phyloP scores from a whole-genome alignment of 768 basidiomycete species.

The Phylloporus sp. region DNA sequence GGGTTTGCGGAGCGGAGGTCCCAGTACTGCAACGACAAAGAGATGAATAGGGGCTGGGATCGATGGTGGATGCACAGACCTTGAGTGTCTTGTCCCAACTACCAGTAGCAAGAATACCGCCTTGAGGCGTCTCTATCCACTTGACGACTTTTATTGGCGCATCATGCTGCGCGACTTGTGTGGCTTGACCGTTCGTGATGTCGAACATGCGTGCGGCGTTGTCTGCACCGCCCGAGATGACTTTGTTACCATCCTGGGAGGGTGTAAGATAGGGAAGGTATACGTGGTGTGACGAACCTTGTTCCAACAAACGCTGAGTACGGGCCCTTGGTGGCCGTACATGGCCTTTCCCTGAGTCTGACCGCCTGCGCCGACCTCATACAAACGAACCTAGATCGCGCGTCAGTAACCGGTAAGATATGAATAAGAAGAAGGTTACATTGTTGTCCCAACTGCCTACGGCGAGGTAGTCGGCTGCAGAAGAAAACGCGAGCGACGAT shows the following conservation, averaged over 20 bases:
- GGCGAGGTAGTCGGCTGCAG: slow-evolving; percentile 83
- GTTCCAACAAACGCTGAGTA: slow-evolving; percentile 86
- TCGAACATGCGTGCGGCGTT: slow-evolving; percentile 95
- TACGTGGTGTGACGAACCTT: slow-evolving; percentile 46
- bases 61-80: slow-evolving; percentile 39
- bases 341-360: slow-evolving; percentile 87
- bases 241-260: slow-evolving; percentile 80
- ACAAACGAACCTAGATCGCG: slow-evolving; percentile 72
- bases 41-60: not conserved
- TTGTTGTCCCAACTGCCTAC: slow-evolving; percentile 95
- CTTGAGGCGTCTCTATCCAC: slow-evolving; percentile 74
- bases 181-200: slow-evolving; percentile 72
- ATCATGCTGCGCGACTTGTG: slow-evolving; percentile 88
- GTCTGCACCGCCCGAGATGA: slow-evolving; percentile 91
- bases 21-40: slow-evolving; percentile 70
- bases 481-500: slow-evolving; percentile 79
- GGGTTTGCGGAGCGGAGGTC: slow-evolving; percentile 77
- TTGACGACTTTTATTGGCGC: slow-evolving; percentile 80
- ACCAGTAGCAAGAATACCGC: slow-evolving; percentile 82
- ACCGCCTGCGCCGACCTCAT: slow-evolving; percentile 79
- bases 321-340: slow-evolving; percentile 89
- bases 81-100: slow-evolving; percentile 99
- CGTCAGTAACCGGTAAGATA: slow-evolving; percentile 3
- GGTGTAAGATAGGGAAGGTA: slow-evolving; percentile 5
- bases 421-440: slow-evolving; percentile 36